Base-by-base conservation (phyloP, 345 rosid species). In the Physaria fendleri region DNA sequence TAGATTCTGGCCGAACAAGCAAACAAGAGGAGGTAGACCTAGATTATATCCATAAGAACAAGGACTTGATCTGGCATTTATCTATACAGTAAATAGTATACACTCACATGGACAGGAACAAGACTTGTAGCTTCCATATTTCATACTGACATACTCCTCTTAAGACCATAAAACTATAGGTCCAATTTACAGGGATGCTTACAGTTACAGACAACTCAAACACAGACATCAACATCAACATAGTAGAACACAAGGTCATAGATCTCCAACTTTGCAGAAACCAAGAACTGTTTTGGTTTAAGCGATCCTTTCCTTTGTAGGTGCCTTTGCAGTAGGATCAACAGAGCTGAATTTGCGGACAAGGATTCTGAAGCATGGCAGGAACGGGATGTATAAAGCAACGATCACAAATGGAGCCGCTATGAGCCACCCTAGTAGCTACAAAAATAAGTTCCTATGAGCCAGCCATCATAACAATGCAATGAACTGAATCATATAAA, bases 401-500 rank as follows among this genome's bases (percentile, higher is more conserved):
- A 56, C 3, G 51, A 70, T 55, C 17, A 70, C 69, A 47, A 70
- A 56, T 15, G 74, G 74, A 15, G 59, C 15, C 5, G 69, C 69
- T 56, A 56, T n/a, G 24, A 70, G 43, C 74, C 74, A 70, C 15
- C 74, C 74, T 13, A 70, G 47, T 47, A 70, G 46, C 74, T 70
- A 53, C 46, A 16, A 46, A 12, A 30, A 43, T 1, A 52, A 18
- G 27, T 23, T 43, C 60, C n/a, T n/a, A n/a, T n/a, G n/a, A n/a
- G n/a, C n/a, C n/a, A n/a, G n/a, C n/a, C n/a, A n/a, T n/a, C n/a
- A n/a, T n/a, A n/a, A n/a, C n/a, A n/a, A 33, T 29, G 45, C 25
- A 8, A 58, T 3, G 44, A 42, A 37, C 15, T 30, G 28, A 3
- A 64, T 34, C 39, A 22, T 45, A 64, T 1, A 39, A 38, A 43